Evolutionary conservation across 306 rosid genomes (phyloP).

Genomic region (Medicago lupulina): DNA sequence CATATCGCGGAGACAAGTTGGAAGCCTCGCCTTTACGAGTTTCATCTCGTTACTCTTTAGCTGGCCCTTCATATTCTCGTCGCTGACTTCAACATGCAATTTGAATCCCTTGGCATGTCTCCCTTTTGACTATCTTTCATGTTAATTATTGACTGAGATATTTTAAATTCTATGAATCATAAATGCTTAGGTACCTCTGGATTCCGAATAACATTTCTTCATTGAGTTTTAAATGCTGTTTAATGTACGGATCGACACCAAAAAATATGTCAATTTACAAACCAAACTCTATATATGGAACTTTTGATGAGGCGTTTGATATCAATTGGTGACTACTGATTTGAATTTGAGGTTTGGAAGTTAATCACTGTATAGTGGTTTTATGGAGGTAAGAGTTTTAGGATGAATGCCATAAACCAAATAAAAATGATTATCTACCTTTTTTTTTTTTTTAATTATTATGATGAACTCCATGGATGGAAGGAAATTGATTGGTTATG

Average conservation of each 20-base stretch:
- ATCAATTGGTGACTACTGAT: not conserved
- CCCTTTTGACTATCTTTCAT: not conserved
- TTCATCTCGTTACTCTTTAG: constrained; percentile 72
- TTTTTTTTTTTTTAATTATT: too few species aligned
- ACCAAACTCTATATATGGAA: not conserved
- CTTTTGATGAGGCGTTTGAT: not conserved
- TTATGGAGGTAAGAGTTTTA: not conserved
- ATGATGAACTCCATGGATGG: too few species aligned
- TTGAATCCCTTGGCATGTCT: not conserved
- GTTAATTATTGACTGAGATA: not conserved
- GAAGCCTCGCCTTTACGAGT: constrained; percentile 53
- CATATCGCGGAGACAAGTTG: constrained; percentile 36
- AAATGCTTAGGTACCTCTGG: constrained; percentile 9
- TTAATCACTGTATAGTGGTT: not conserved
- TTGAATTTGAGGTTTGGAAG: not conserved
- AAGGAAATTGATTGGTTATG: too few species aligned
- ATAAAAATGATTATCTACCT: not conserved
- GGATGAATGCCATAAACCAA: not conserved
- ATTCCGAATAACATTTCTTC: not conserved
- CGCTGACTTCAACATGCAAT: constrained; percentile 43
- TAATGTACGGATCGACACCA: not conserved
- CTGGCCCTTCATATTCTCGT: constrained; percentile 52
- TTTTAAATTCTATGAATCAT: not conserved
- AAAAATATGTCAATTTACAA: not conserved
- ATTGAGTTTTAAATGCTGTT: not conserved